Conservation (phyloP, 768 basidiomycete genomes). For the Leccinum imitatum region DNA sequence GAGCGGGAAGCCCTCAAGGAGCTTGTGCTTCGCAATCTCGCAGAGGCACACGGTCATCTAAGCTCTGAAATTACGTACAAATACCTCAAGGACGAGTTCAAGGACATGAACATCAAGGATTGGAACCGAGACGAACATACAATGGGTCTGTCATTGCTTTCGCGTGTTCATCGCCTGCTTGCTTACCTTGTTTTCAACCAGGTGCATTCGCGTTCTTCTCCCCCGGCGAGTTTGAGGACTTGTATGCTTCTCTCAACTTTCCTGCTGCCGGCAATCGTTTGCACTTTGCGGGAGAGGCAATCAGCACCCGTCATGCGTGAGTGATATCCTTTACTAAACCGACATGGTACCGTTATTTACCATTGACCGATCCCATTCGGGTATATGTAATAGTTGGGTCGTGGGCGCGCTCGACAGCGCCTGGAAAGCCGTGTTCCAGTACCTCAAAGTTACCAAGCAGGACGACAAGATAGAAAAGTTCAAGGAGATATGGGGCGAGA, state of each 20-base stretch:
- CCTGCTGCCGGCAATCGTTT: constrained; percentile 27
- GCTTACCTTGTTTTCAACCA: constrained; percentile 10
- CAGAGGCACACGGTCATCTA: constrained; percentile 18
- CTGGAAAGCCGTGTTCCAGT: constrained; percentile 34
- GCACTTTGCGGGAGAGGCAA: constrained; percentile 18
- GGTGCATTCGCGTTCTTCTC: constrained; percentile 43
- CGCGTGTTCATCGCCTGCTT: not conserved
- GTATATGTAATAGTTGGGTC: constrained; percentile 33
- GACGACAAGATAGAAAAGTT: constrained; percentile 14
- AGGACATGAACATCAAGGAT: constrained; percentile 31
- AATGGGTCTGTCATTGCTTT: constrained; percentile 30
- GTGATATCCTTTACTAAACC: constrained; percentile 15
- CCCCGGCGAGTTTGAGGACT: constrained; percentile 37
- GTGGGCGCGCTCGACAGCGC: constrained; percentile 40
- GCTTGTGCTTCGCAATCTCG: constrained; percentile 26
- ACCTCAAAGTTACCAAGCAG: constrained; percentile 18
- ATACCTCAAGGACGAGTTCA: constrained; percentile 18
- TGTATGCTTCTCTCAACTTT: constrained; percentile 32
- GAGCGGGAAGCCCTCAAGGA: constrained; percentile 23
- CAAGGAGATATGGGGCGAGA: constrained; percentile 32
- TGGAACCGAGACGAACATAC: constrained; percentile 35
- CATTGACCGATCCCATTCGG: not conserved
- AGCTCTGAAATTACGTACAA: constrained; percentile 13
- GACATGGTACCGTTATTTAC: constrained; percentile 2
- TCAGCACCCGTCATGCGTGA: constrained; percentile 18